phyloP scores from a whole-genome alignment of 495 filamentous ascomycete genomes.

The Umbilicaria muhlenbergii region DNA sequence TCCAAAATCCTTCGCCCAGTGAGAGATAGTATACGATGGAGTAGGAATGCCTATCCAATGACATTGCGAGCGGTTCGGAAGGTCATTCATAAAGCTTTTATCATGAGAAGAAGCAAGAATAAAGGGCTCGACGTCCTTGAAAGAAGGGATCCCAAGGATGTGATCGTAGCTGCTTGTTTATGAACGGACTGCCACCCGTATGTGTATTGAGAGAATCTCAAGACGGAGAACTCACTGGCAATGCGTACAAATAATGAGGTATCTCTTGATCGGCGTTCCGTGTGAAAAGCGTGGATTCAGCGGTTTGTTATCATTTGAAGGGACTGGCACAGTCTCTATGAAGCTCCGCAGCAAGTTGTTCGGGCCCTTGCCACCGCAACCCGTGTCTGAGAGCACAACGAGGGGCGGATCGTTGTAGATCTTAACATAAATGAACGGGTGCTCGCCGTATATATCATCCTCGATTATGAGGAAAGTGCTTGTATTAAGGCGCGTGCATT shows the following conservation, averaged over 20 bases:
- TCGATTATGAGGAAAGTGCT: conserved; percentile 24
- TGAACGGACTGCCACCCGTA: too few relatives aligned
- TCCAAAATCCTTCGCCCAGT: conserved; percentile 19
- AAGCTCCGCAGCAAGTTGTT: conserved; percentile 15
- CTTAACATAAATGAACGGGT: conserved; percentile 27
- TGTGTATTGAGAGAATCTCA: too few relatives aligned
- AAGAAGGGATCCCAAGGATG: conserved; percentile 20
- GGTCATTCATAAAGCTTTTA: conserved; percentile 17
- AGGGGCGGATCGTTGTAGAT: conserved; percentile 14
- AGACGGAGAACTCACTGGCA: conserved; percentile 13
- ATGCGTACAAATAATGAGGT: conserved; percentile 24
- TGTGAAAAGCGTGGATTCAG: conserved; percentile 15
- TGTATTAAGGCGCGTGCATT: conserved; percentile 15
- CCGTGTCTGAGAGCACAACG: conserved; percentile 21
- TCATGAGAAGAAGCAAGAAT: conserved; percentile 21
- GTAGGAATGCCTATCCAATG: conserved; percentile 13
- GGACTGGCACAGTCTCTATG: conserved; percentile 20
- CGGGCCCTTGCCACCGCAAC: conserved; percentile 16
- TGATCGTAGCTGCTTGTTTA: conserved; percentile 16
- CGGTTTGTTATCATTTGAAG: conserved; percentile 13
- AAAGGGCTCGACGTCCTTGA: conserved; percentile 12
- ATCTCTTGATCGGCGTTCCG: conserved; percentile 9
- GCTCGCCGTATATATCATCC: conserved; percentile 20
- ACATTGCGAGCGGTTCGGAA: conserved; percentile 19
- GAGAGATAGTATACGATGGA: conserved; percentile 19